Evolutionary conservation across 106 monocot species (phyloP), one percentile per base, ranked within the genome.

Genomic region (Gastrodia elata): DNA sequence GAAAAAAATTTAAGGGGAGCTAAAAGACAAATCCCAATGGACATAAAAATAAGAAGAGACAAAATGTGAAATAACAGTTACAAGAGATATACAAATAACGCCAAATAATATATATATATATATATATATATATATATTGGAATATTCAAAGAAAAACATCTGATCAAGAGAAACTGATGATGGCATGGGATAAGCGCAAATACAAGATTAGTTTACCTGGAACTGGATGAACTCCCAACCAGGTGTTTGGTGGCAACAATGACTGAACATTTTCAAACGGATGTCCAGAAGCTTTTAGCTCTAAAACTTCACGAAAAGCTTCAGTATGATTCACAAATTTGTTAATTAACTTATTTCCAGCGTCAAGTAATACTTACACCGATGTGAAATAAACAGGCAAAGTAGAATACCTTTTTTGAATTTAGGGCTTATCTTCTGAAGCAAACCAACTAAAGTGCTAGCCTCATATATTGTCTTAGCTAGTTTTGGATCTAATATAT

Each of bases 241-340:
- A 98, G 72, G 85, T 75, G 73, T 88, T 91, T 64, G 91, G 84
- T 61, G 98, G 88, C 70, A 98, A 73, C 71, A 98, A 77, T 61
- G 88, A 78, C 68, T 93, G 93, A 64, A 98, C 98, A 81, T 87
- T 93, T 82, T 98, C 98, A 79, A 93, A 98, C 72, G 93, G 98
- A 61, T 98, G 98, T 9, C 85, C 78, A 58, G 88, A 88, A 71
- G 93, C 85, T 68, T 85, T 98, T 37, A 71, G 69, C 8, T 98
- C 91, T 78, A 98, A 82, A 42, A 93, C 83, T 87, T 93, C 98
- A 79, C 86, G 93, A 82, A 98, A 93, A 70, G 87, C 98, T 98
- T 68, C 61, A 82, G 72, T 64, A 80, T 11, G 8, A 22, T 68
- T 56, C 49, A 48, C 36, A 36, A 78, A 73, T 6, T 35, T 73